Percentiles rank a stretch among this genome's conserved stretches.
Evolutionary conservation across 495 filamentous ascomycete species (phyloP).

Genomic region (Penicillium manginii): DNA sequence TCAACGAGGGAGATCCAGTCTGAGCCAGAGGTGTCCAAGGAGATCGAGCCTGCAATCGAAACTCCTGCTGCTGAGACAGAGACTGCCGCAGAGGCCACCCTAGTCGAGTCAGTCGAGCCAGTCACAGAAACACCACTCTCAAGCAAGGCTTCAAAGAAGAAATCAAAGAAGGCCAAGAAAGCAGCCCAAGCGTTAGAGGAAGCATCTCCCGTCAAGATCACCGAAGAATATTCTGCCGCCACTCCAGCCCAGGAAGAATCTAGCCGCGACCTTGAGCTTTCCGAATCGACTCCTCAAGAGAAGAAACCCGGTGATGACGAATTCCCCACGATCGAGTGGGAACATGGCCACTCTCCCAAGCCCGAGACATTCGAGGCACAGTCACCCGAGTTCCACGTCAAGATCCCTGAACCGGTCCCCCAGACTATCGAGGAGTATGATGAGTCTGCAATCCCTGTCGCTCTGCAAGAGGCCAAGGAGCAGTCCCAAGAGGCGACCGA

Average conservation of each 20-base stretch:
- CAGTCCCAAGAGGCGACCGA: constrained; percentile 12
- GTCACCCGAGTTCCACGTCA: constrained; percentile 30
- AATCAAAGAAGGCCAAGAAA: constrained; percentile 32
- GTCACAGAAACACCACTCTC: constrained; percentile 21
- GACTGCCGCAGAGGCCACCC: constrained; percentile 6
- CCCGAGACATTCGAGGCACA: constrained; percentile 29
- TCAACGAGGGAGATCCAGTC: constrained; percentile 7
- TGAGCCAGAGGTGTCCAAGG: background rate
- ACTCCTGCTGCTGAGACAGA: constrained; percentile 8
- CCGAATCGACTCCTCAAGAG: constrained; percentile 9
- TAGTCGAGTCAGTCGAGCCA: background rate
- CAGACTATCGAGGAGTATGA: constrained; percentile 41
- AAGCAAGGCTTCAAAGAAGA: constrained; percentile 32
- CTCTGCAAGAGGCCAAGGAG: constrained; percentile 22
- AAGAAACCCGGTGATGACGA: constrained; percentile 30
- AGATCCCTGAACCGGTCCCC: constrained; percentile 31
- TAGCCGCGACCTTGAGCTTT: constrained; percentile 20
- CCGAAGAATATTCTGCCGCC: constrained; percentile 3
- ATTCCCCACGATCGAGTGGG: constrained; percentile 47
- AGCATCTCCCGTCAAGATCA: background rate
- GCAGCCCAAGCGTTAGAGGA: constrained; percentile 12
- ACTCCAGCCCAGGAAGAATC: constrained; percentile 11
- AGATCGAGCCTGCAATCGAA: constrained; percentile 12
- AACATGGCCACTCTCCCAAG: constrained; percentile 32
- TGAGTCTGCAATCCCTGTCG: constrained; percentile 34